A percentile compares a stretch with the other conserved stretches of the same genome.
Evolutionary conservation across 495 filamentous ascomycete species (phyloP).

Genomic region (Apodospora peruviana): DNA sequence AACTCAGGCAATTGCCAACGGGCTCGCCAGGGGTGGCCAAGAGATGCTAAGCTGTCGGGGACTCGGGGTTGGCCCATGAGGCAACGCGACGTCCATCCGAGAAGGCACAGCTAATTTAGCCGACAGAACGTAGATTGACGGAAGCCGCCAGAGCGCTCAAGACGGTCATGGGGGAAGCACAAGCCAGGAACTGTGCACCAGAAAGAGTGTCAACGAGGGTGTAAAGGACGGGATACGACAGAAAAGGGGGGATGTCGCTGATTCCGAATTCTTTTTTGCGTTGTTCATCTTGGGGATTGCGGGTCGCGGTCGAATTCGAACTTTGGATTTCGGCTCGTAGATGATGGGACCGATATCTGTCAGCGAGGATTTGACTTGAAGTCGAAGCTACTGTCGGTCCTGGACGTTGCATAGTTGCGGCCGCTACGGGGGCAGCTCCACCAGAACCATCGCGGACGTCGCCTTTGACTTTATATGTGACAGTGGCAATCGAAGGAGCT

Average conservation of each 20-base stretch:
- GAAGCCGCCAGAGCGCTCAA: conserved; percentile 18
- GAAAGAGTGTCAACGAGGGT: not conserved
- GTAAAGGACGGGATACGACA: not conserved
- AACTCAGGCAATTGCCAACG: conserved; percentile 3
- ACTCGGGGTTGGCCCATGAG: conserved; percentile 7
- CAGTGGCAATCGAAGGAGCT: no score
- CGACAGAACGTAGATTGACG: conserved; percentile 24
- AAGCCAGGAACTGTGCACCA: conserved; percentile 7
- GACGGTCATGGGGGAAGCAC: conserved; percentile 21
- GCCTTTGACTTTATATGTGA: not conserved
- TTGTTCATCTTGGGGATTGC: not conserved
- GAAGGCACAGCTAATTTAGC: conserved; percentile 28
- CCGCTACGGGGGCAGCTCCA: not conserved
- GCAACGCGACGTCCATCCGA: conserved; percentile 15
- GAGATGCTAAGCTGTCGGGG: conserved; percentile 7
- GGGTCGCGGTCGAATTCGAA: not conserved
- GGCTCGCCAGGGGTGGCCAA: conserved; percentile 11
- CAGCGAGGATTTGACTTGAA: conserved; percentile 2
- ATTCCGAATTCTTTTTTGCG: no score
- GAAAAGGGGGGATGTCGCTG: no score
- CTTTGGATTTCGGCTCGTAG: conserved; percentile 13
- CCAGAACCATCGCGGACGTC: not conserved
- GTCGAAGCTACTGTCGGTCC: conserved; percentile 3
- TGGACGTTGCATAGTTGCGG: conserved; percentile 3
- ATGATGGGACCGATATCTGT: conserved; percentile 11